Base-by-base conservation (phyloP, 139 green algal species). In the Desmodesmus armatus region DNA sequence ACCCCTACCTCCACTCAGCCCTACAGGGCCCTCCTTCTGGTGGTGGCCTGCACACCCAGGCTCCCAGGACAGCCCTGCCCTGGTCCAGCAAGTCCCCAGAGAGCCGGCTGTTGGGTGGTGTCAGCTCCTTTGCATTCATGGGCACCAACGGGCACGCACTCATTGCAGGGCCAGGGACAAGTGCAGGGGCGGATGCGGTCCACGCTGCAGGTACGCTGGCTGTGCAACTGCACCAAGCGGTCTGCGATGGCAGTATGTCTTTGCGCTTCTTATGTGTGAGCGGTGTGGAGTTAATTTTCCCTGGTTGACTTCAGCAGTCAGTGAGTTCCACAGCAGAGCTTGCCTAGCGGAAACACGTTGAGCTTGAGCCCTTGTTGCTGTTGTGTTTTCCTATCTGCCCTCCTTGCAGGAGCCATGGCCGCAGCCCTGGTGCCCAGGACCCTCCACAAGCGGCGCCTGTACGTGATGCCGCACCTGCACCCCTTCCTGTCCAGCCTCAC, bases 1-100 rank as follows among this genome's bases (percentile, higher is more conserved):
- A 97, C 87, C 91, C 93, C 0, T 95, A 95, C 74, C 89, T 95
- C 19, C 62, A 85, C 43, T 70, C 44, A 58, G 80, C 80, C 19
- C 47, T 69, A 9, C n/a, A 29, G 33, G 78, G 78, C n/a, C 49
- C 49, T 17, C 53, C 75, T 39, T 29, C 37, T 7, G 39, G 9
- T 44, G 43, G 35, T 21, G 39, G 35, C 25, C 23, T 27, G 15
- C 13, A 21, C 19, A 66, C 55, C 44, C 69, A 80, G 29, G 21
- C 73, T 11, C 80, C 80, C 25, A 49, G 80, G 11, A 49, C 62
- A 37, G 4, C 25, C 3, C 44, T 73, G n/a, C 80, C 80, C 23
- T 86, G 80, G 80, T 37, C 47, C 25, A 17, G 25, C 1, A 21
- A 2, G 37, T 49, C 43, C 13, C 25, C 39, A 75, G 77, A 67